Conservation (phyloP, 2,329 filamentous ascomycete species). For the Cercospora nicotianae region DNA sequence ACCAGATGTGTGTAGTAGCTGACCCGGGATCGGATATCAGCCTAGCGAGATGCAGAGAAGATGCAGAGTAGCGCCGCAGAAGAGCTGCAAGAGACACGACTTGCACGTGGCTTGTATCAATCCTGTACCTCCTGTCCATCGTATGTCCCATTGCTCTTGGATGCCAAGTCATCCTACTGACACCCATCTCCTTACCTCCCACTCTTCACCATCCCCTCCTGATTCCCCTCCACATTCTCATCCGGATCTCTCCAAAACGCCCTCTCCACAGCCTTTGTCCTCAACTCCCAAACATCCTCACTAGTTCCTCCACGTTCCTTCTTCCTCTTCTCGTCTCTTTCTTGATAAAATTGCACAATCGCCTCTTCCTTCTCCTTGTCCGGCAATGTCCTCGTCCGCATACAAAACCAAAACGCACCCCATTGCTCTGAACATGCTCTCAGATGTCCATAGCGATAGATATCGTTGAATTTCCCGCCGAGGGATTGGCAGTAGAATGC, state of each 20-base stretch:
- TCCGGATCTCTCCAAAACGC: slow-evolving; percentile 45
- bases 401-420: slow-evolving; percentile 97
- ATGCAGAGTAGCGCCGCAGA: background rate
- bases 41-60: too few relatives aligned
- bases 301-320: slow-evolving; percentile 68
- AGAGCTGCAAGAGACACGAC: background rate
- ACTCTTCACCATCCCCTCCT: slow-evolving; percentile 14
- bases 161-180: too few relatives aligned
- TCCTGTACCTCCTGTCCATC: background rate
- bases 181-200: background rate
- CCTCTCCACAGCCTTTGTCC: slow-evolving; percentile 61
- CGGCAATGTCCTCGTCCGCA: slow-evolving; percentile 70
- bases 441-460: slow-evolving; percentile 82
- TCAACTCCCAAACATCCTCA: slow-evolving; percentile 85
- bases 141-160: background rate
- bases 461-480: slow-evolving; percentile 84
- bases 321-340: slow-evolving; percentile 16
- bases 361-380: slow-evolving; percentile 59
- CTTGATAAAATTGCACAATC: slow-evolving; percentile 55
- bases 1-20: background rate
- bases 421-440: slow-evolving; percentile 80
- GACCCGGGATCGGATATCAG: background rate
- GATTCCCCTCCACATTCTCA: slow-evolving; percentile 26
- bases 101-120: background rate
- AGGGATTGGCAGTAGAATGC: slow-evolving; percentile 93